Percentiles rank a stretch among this genome's conserved stretches.
Evolutionary conservation across 352 stramenopile genomes (phyloP).

Genomic region (Globisporangium yorkense): DNA sequence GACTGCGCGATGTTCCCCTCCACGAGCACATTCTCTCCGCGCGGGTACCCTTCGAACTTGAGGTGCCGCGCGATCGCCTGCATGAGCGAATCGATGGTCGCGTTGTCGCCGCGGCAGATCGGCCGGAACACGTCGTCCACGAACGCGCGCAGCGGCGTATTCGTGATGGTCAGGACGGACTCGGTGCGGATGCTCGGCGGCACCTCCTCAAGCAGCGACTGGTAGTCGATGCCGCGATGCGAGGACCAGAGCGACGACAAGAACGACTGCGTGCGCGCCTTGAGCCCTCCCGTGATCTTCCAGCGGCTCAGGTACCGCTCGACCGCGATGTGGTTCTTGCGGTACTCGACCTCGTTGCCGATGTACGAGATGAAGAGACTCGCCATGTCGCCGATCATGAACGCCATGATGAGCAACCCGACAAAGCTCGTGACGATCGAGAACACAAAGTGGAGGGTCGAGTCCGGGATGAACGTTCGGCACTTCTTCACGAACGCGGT

Average conservation of each 20-base stretch:
- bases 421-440: slow-evolving; percentile 39
- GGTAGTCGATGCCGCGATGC: slow-evolving; percentile 54
- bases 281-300: slow-evolving; percentile 40
- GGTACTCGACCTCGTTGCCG: slow-evolving; percentile 59
- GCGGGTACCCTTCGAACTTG: slow-evolving; percentile 56
- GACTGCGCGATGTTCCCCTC: slow-evolving; percentile 58
- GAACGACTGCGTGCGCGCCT: slow-evolving; percentile 38
- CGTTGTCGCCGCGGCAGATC: slow-evolving; percentile 20
- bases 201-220: slow-evolving; percentile 45
- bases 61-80: slow-evolving; percentile 37
- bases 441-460: slow-evolving; percentile 28
- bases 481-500: slow-evolving; percentile 57
- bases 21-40: slow-evolving; percentile 47
- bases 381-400: slow-evolving; percentile 69
- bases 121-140: slow-evolving; percentile 34
- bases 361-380: slow-evolving; percentile 73
- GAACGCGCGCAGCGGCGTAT: slow-evolving; percentile 31
- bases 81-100: slow-evolving; percentile 23
- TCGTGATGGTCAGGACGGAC: slow-evolving; percentile 41
- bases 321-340: slow-evolving; percentile 65
- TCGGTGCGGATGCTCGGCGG: slow-evolving; percentile 42
- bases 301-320: slow-evolving; percentile 49
- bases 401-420: slow-evolving; percentile 47
- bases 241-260: slow-evolving; percentile 61
- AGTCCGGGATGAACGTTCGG: slow-evolving; percentile 24